These are phyloP conservation scores for Penicillium paradoxum DNA, from an alignment of 495 filamentous ascomycete species.

Conservation along the genomic window DNA sequence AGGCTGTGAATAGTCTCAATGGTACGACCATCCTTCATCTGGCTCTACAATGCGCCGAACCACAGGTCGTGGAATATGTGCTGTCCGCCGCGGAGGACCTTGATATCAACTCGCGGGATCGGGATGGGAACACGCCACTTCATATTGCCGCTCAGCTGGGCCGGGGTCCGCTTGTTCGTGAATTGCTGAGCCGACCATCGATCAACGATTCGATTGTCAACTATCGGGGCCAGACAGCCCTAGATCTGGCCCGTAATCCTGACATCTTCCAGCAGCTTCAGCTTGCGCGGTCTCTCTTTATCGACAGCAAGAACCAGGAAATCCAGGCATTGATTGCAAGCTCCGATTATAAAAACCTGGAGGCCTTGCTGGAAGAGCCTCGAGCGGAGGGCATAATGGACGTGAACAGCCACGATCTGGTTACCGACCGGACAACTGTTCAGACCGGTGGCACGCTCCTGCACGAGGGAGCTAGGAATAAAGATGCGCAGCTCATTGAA, in stretches of 20 bases:
- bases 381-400: conserved; percentile 80
- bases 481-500: conserved; percentile 79
- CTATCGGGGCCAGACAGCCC: conserved; percentile 75
- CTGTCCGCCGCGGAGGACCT: conserved; percentile 62
- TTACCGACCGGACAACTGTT: conserved; percentile 69
- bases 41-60: conserved; percentile 94
- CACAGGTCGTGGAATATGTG: conserved; percentile 93
- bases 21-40: conserved; percentile 88
- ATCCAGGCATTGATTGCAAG: conserved; percentile 70
- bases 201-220: conserved; percentile 92
- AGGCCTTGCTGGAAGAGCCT: conserved; percentile 75
- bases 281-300: conserved; percentile 81
- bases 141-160: conserved; percentile 85
- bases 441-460: conserved; percentile 81
- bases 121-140: conserved; percentile 88
- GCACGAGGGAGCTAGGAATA: conserved; percentile 87
- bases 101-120: conserved; percentile 85
- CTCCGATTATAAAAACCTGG: conserved; percentile 69
- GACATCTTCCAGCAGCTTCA: conserved; percentile 96
- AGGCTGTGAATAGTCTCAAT: conserved; percentile 49
- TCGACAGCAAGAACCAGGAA: conserved; percentile 77
- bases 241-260: conserved; percentile 84
- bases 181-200: conserved; percentile 70
- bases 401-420: conserved; percentile 83
- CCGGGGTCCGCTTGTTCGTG: conserved; percentile 67